These are phyloP conservation scores for Syncephalastrum sp. DNA, from an alignment of 371 early-diverging fungal genomes.

Conservation along the genomic window DNA sequence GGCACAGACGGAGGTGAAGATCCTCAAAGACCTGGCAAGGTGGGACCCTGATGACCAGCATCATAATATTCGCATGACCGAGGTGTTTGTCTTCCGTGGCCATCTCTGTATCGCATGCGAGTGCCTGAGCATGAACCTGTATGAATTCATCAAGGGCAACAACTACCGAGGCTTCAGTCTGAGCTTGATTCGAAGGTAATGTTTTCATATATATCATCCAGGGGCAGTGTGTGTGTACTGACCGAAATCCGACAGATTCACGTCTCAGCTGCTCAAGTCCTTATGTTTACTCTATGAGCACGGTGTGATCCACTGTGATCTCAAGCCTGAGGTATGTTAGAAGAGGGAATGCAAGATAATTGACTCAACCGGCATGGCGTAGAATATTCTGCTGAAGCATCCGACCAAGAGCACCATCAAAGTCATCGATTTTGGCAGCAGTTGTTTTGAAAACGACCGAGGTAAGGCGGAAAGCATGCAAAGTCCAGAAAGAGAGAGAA, in stretches of 20 bases:
- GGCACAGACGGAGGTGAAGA: conserved; percentile 92
- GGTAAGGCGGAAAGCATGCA: conserved; percentile 3
- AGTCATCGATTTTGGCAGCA: conserved; percentile 93
- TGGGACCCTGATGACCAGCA: conserved; percentile 86
- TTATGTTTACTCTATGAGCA: conserved; percentile 72
- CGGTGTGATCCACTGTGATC: conserved; percentile 96
- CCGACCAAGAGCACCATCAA: conserved; percentile 67
- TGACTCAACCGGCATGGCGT: neutral
- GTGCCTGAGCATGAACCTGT: conserved; percentile 93
- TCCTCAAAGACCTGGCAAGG: conserved; percentile 66
- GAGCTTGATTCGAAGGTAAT: conserved; percentile 72
- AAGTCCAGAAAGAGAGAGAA: neutral
- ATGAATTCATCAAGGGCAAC: conserved; percentile 95
- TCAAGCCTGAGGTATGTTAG: conserved; percentile 90
- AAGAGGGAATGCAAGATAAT: neutral
- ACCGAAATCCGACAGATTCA: conserved; percentile 50
- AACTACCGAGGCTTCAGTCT: conserved; percentile 90
- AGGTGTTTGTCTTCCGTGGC: conserved; percentile 88
- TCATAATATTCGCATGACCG: conserved; percentile 85
- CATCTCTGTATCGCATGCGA: conserved; percentile 97
- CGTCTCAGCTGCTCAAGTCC: conserved; percentile 85
- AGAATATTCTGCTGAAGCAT: conserved; percentile 65
- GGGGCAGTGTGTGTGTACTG: neutral
- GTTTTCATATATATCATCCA: neutral
- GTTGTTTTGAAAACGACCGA: conserved; percentile 70